A percentile compares a stretch with the other conserved stretches of the same genome.
These are phyloP conservation scores for Triticum timopheevii DNA, from an alignment of 176 grass and related monocot genomes.

Conservation along the genomic window DNA sequence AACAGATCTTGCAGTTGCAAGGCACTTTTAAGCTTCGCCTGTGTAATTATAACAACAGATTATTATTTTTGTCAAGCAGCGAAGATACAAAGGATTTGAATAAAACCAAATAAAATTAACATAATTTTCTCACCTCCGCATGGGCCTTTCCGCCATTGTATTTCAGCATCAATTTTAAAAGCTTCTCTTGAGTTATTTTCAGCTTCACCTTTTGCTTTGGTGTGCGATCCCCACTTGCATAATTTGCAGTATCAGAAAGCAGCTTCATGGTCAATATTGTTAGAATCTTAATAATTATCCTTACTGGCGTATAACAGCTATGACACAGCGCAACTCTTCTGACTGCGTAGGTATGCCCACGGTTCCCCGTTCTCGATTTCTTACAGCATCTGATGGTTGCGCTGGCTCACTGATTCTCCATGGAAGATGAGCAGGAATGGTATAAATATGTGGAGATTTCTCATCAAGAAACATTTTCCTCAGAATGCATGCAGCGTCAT, in stretches of 20 bases:
- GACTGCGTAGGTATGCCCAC: conserved; percentile 79
- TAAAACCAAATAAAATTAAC: background rate
- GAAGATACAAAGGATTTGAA: conserved; percentile 30
- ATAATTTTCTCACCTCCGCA: conserved; percentile 47
- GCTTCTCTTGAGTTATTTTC: conserved; percentile 93
- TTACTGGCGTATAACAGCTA: conserved; percentile 96
- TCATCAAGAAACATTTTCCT: conserved; percentile 96
- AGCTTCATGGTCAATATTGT: background rate
- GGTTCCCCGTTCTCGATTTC: conserved; percentile 52
- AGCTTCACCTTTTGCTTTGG: conserved; percentile 99
- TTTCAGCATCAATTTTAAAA: conserved; percentile 95
- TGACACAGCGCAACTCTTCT: conserved; percentile 91
- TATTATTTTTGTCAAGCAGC: background rate
- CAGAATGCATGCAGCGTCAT: conserved; percentile 87
- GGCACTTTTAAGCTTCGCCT: conserved; percentile 98
- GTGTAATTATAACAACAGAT: conserved; percentile 34
- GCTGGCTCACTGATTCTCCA: conserved; percentile 73
- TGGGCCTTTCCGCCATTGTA: conserved; percentile 91
- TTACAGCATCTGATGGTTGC: conserved; percentile 51
- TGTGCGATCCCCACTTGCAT: conserved; percentile 85
- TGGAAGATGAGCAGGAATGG: conserved; percentile 82
- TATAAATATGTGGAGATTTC: conserved; percentile 91
- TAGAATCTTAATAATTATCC: conserved; percentile 40
- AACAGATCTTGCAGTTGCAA: conserved; percentile 97
- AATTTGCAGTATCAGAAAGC: conserved; percentile 43